These are phyloP conservation scores for Juglanconis oblonga DNA, from an alignment of 2,329 filamentous ascomycete genomes.

Conservation along the genomic window DNA sequence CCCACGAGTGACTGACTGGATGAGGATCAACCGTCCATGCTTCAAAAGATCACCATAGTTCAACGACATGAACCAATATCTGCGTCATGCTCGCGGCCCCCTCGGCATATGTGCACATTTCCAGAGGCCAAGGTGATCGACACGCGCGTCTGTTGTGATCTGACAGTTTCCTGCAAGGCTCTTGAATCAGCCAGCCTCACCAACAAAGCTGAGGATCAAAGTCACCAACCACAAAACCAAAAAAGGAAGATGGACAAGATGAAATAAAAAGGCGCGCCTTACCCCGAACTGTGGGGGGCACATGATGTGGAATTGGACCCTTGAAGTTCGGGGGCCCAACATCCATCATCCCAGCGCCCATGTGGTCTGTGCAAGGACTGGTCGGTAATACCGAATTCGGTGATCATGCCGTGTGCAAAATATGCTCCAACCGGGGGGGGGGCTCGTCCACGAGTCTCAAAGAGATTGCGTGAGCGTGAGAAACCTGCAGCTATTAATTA, in stretches of 20 bases:
- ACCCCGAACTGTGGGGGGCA: conserved; percentile 6
- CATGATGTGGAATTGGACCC: conserved; percentile 3
- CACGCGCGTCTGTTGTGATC: no score
- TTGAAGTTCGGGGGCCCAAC: conserved; percentile 4
- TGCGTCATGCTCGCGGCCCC: not conserved
- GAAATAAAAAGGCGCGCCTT: not conserved
- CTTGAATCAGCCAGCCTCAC: conserved; percentile 8
- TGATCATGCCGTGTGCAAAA: conserved; percentile 9
- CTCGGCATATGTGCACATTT: not conserved
- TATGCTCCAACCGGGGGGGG: conserved; percentile 6
- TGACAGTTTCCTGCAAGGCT: not conserved
- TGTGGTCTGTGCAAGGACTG: conserved; percentile 13
- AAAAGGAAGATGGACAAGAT: not conserved
- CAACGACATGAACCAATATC: not conserved
- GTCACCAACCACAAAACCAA: not conserved
- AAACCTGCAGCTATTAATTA: conserved; percentile 11
- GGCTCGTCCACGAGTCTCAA: conserved; percentile 1
- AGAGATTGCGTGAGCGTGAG: conserved; percentile 4
- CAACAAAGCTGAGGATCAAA: conserved; percentile 7
- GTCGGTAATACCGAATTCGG: conserved; percentile 17
- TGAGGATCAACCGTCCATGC: no score
- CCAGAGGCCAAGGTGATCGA: not conserved
- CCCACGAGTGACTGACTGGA: no score
- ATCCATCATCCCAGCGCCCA: conserved; percentile 14
- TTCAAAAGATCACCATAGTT: not conserved